Conservation (phyloP, 1,139 yeast genomes). For the Keqinozyma sinolaborantium region DNA sequence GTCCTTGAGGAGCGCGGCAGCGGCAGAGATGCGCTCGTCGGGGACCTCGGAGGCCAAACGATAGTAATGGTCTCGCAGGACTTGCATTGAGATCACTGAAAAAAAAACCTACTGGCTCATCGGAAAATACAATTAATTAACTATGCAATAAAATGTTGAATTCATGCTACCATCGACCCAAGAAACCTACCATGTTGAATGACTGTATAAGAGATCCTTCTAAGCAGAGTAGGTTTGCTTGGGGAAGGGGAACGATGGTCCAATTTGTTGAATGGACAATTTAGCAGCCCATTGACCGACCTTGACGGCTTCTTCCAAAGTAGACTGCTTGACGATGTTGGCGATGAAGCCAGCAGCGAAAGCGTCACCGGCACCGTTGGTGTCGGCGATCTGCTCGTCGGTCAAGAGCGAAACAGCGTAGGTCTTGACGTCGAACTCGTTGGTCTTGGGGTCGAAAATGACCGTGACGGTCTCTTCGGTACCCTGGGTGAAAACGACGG, state of each 20-base stretch:
- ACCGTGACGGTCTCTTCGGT: conserved; percentile 83
- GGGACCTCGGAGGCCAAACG: conserved; percentile 75
- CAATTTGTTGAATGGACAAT: conserved; percentile 85
- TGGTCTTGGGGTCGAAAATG: conserved; percentile 45
- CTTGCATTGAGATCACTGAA: conserved; percentile 43
- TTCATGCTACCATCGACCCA: too few species aligned
- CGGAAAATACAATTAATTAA: too few species aligned
- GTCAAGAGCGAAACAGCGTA: conserved; percentile 73
- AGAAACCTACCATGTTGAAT: too few species aligned
- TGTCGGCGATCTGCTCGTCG: conserved; percentile 68
- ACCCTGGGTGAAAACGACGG: conserved; percentile 91
- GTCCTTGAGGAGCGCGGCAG: conserved; percentile 62
- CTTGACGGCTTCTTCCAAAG: conserved; percentile 63
- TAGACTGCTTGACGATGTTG: conserved; percentile 74
- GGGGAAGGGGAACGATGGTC: conserved; percentile 91
- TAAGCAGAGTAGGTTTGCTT: conserved; percentile 52
- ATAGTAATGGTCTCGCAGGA: conserved; percentile 75
- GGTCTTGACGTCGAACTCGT: conserved; percentile 44
- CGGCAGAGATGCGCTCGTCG: conserved; percentile 69
- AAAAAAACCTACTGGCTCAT: too few species aligned
- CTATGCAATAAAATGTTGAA: too few species aligned
- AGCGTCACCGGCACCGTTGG: conserved; percentile 99
- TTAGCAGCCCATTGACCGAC: conserved; percentile 98
- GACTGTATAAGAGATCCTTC: too few species aligned
- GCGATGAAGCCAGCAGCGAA: conserved; percentile 98